Evolutionary conservation across 148 eudicot genomes (phyloP).

Genomic region (Chenopodium berlandieri): DNA sequence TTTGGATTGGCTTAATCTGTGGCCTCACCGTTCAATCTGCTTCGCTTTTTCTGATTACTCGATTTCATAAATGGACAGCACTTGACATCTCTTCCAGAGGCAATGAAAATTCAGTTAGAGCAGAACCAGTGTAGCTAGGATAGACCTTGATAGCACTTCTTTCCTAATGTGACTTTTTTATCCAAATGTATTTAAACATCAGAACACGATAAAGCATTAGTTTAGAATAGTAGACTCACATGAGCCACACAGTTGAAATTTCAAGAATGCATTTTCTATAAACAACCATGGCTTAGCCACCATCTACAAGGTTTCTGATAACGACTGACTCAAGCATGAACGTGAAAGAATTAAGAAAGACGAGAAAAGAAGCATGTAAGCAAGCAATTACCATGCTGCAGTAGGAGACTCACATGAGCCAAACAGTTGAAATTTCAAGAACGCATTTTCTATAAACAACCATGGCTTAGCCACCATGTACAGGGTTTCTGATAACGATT

Average conservation of each 20-base stretch:
- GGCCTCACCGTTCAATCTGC: slow-evolving; percentile 14
- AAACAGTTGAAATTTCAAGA: background rate
- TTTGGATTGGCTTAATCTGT: slow-evolving; percentile 28
- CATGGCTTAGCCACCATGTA: background rate
- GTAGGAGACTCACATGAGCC: background rate
- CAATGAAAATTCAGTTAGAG: background rate
- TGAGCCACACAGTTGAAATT: background rate
- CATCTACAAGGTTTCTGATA: background rate
- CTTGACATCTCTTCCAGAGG: background rate
- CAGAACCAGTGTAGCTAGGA: background rate
- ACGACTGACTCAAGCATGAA: slow-evolving; percentile 8
- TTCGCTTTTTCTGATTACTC: slow-evolving; percentile 11
- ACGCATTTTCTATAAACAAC: background rate
- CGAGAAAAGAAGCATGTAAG: slow-evolving; percentile 41
- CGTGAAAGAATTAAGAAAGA: slow-evolving; percentile 32
- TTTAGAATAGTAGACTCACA: background rate
- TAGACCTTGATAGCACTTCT: too few relatives aligned
- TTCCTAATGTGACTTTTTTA: background rate
- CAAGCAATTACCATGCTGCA: slow-evolving; percentile 43
- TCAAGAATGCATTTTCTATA: background rate
- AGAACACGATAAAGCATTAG: background rate
- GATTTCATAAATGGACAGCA: slow-evolving; percentile 20
- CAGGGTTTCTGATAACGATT: background rate
- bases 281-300: background rate
- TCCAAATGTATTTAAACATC: background rate